A percentile compares a stretch with the other conserved stretches of the same genome.
These are phyloP conservation scores for Fusarium albosuccineum DNA, from an alignment of 2,329 filamentous ascomycete genomes.

Conservation along the genomic window DNA sequence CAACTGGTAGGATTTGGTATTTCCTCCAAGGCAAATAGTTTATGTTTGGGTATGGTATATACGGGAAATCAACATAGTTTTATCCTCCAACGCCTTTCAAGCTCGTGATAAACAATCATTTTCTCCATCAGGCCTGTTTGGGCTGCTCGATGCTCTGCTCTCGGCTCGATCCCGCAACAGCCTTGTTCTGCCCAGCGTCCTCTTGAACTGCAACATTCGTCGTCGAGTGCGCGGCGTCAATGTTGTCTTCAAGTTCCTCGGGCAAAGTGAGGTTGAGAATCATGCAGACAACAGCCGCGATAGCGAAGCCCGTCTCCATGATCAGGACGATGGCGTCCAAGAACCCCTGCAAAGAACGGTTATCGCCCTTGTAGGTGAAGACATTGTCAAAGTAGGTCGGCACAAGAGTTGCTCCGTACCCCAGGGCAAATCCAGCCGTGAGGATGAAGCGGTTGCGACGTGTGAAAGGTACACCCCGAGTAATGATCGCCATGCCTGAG, in stretches of 20 bases:
- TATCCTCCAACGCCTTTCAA: slow-evolving; percentile 6
- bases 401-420: slow-evolving; percentile 77
- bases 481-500: slow-evolving; percentile 82
- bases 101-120: not conserved
- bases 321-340: slow-evolving; percentile 79
- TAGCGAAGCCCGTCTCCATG: slow-evolving; percentile 80
- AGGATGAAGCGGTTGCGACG: slow-evolving; percentile 86
- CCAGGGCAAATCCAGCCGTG: slow-evolving; percentile 79
- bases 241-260: slow-evolving; percentile 78
- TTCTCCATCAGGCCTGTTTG: slow-evolving; percentile 27
- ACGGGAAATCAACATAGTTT: not conserved
- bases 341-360: slow-evolving; percentile 78
- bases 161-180: slow-evolving; percentile 29
- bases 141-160: slow-evolving; percentile 42
- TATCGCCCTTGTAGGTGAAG: slow-evolving; percentile 78
- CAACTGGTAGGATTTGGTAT: not conserved
- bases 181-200: slow-evolving; percentile 18
- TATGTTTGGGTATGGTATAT: slow-evolving; percentile 4
- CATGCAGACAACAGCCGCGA: slow-evolving; percentile 80
- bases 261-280: slow-evolving; percentile 79
- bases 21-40: not conserved
- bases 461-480: slow-evolving; percentile 77
- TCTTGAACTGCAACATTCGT: slow-evolving; percentile 35
- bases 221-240: slow-evolving; percentile 43
- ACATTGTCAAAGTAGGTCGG: slow-evolving; percentile 77